phyloP scores from a whole-genome alignment of 768 basidiomycete genomes.

The Phaeolepiota aurea region DNA sequence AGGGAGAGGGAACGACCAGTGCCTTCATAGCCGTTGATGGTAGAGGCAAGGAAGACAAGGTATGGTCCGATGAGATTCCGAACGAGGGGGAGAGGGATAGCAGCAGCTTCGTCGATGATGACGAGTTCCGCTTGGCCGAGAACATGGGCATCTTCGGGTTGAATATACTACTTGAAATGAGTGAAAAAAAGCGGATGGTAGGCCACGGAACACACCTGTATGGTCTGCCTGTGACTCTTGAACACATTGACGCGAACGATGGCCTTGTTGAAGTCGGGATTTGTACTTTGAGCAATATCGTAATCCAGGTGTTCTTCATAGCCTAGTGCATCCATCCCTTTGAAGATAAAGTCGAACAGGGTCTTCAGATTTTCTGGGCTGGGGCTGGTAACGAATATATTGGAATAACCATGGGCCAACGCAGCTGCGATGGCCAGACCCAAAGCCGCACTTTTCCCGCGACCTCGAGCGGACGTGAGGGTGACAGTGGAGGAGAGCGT shows the following conservation, averaged over 20 bases:
- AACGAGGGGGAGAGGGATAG: slow-evolving; percentile 94
- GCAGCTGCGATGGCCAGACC: slow-evolving; percentile 92
- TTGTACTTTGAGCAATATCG: slow-evolving; percentile 92
- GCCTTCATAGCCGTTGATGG: slow-evolving; percentile 98
- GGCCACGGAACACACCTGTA: slow-evolving; percentile 54
- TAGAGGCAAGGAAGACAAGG: slow-evolving; percentile 98
- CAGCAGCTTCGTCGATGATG: slow-evolving; percentile 97
- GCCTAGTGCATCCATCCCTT: slow-evolving; percentile 88
- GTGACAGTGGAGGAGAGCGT: slow-evolving; percentile 92
- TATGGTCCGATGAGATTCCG: slow-evolving; percentile 92
- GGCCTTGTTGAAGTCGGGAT: slow-evolving; percentile 89
- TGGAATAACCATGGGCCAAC: slow-evolving; percentile 88
- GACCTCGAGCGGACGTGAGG: slow-evolving; percentile 88
- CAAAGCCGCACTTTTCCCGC: slow-evolving; percentile 95
- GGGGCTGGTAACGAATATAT: slow-evolving; percentile 97
- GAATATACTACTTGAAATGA: slow-evolving; percentile 72
- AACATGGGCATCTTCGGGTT: slow-evolving; percentile 96
- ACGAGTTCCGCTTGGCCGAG: slow-evolving; percentile 96
- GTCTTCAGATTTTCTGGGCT: slow-evolving; percentile 97
- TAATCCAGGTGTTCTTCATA: slow-evolving; percentile 98
- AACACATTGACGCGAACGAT: slow-evolving; percentile 95
- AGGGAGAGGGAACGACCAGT: slow-evolving; percentile 97
- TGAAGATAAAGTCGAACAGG: slow-evolving; percentile 96
- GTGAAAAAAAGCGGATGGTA: slow-evolving; percentile 1
- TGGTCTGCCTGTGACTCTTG: slow-evolving; percentile 89